phyloP scores from a whole-genome alignment of 1,284 basidiomycete genomes.

The Trametes hirsuta region DNA sequence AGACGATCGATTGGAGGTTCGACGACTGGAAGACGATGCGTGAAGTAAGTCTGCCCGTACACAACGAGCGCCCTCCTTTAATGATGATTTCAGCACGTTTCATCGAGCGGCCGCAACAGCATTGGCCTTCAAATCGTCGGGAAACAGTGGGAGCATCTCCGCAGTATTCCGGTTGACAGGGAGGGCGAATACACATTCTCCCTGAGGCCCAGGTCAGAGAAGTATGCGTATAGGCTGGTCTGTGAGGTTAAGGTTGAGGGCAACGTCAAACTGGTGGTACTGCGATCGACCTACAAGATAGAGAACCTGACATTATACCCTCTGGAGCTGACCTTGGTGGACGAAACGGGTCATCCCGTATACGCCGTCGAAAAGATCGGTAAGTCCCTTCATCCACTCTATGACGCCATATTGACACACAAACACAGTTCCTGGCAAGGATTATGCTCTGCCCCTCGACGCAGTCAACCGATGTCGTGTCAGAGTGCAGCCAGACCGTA shows the following conservation, averaged over 20 bases:
- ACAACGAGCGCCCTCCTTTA: neutral
- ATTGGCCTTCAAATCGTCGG: slow-evolving; percentile 86
- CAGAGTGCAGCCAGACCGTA: slow-evolving; percentile 91
- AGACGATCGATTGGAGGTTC: slow-evolving; percentile 93
- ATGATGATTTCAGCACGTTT: slow-evolving; percentile 65
- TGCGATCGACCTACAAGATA: slow-evolving; percentile 92
- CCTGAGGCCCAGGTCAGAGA: slow-evolving; percentile 78
- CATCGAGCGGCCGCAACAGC: slow-evolving; percentile 78
- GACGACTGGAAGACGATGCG: slow-evolving; percentile 96
- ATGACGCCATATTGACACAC: neutral
- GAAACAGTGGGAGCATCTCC: slow-evolving; percentile 90
- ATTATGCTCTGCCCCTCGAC: slow-evolving; percentile 91
- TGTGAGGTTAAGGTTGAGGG: slow-evolving; percentile 92
- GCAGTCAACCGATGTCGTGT: slow-evolving; percentile 86
- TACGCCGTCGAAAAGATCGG: slow-evolving; percentile 86
- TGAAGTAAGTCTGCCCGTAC: slow-evolving; percentile 62
- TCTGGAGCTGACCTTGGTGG: slow-evolving; percentile 90
- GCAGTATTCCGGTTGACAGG: slow-evolving; percentile 89
- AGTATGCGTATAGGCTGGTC: slow-evolving; percentile 82
- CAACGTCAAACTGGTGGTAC: slow-evolving; percentile 95
- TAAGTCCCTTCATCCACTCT: slow-evolving; percentile 38
- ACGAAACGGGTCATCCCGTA: slow-evolving; percentile 82
- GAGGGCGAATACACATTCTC: slow-evolving; percentile 94
- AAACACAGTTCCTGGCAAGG: slow-evolving; percentile 75
- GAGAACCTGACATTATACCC: slow-evolving; percentile 95